phyloP scores from a whole-genome alignment of 2,329 filamentous ascomycete genomes.

The Colletotrichum brevisporum region DNA sequence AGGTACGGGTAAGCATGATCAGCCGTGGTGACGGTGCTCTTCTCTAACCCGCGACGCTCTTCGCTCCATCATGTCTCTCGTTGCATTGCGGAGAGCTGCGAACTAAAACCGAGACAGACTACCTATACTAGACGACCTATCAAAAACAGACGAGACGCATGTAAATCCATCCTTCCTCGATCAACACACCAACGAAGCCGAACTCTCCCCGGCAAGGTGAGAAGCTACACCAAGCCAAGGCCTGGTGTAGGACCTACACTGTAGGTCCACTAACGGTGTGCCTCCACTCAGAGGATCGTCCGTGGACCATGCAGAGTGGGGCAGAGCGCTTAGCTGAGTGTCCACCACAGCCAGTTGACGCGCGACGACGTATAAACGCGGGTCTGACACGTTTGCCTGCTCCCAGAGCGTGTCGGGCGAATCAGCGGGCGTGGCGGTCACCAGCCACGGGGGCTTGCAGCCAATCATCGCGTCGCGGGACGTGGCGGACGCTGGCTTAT shows the following conservation, averaged over 20 bases:
- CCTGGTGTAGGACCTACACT: no score
- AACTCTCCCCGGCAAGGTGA: no score
- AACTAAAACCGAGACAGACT: background rate
- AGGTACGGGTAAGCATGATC: background rate
- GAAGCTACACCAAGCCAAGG: no score
- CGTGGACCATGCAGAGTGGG: background rate
- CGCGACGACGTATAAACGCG: slow-evolving; percentile 5
- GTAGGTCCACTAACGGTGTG: no score
- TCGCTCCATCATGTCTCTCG: background rate
- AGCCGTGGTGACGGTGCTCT: background rate
- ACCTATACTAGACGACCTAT: background rate
- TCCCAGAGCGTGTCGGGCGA: background rate
- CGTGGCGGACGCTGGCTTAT: slow-evolving; percentile 22
- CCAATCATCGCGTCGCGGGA: background rate
- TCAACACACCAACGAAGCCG: background rate
- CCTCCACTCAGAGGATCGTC: background rate
- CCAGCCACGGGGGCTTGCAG: background rate
- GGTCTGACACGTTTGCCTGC: background rate
- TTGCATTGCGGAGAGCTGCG: background rate
- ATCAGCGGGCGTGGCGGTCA: background rate
- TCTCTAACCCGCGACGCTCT: background rate
- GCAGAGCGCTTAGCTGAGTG: background rate
- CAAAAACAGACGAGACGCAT: background rate
- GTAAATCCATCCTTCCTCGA: background rate
- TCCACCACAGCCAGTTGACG: slow-evolving; percentile 16